phyloP scores from a whole-genome alignment of 345 rosid genomes.

The Melastoma malabathricum region DNA sequence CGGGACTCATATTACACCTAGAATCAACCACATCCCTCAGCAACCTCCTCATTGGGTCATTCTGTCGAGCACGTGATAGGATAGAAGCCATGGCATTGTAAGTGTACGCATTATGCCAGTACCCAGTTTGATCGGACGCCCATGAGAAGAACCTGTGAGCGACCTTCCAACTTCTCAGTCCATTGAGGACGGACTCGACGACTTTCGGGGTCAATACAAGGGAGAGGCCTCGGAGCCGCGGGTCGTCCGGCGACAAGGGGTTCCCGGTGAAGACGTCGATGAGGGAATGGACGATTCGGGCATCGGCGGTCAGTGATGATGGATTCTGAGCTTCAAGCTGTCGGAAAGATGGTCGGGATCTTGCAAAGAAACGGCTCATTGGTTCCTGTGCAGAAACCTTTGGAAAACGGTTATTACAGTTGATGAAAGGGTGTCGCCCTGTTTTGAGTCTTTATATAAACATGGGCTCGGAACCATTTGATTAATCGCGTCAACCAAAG shows the following conservation, averaged over 20 bases:
- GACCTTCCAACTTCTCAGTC: constrained; percentile 40
- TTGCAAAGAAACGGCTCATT: too few species aligned
- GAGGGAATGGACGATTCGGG: constrained; percentile 23
- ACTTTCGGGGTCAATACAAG: constrained; percentile 45
- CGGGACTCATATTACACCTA: constrained; percentile 53
- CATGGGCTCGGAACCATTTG: too few species aligned
- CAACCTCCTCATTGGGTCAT: constrained; percentile 46
- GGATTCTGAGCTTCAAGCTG: constrained; percentile 6
- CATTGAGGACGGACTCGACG: constrained; percentile 47
- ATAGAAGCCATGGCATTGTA: constrained; percentile 76
- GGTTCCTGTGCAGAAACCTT: too few species aligned
- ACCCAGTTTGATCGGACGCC: constrained; percentile 54
- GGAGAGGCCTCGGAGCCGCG: constrained; percentile 33
- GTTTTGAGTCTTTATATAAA: too few species aligned
- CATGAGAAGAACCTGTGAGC: constrained; percentile 53
- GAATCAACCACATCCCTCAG: constrained; percentile 31
- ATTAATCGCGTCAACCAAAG: too few species aligned
- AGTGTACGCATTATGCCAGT: constrained; percentile 46
- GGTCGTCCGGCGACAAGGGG: constrained; percentile 28
- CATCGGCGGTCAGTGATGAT: constrained; percentile 15
- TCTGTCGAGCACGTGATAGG: constrained; percentile 92
- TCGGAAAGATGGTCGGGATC: constrained; percentile 22
- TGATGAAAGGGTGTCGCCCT: too few species aligned
- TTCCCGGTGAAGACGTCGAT: constrained; percentile 41
- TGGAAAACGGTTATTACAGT: too few species aligned